Conservation (phyloP, 306 rosid species). For the Canavalia ensiformis region DNA sequence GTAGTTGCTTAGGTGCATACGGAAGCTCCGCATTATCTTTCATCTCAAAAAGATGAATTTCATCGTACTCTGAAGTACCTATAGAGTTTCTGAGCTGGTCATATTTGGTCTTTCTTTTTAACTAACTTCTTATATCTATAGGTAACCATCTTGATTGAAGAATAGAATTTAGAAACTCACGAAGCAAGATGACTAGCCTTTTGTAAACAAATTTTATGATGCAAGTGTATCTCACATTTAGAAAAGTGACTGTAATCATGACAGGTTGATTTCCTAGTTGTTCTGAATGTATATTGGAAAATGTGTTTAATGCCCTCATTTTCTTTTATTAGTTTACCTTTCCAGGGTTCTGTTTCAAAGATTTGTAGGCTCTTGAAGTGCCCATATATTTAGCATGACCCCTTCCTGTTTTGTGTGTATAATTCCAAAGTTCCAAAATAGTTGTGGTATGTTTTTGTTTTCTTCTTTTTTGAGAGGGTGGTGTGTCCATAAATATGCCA, state of each 20-base stretch:
- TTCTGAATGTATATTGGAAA: background rate
- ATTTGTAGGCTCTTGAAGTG: background rate
- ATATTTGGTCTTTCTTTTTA: conserved; percentile 4
- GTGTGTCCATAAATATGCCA: background rate
- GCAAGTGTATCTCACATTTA: background rate
- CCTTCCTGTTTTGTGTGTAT: conserved; percentile 4
- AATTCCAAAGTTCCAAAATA: conserved; percentile 1
- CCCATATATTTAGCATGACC: background rate
- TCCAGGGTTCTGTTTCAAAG: background rate
- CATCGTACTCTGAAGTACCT: background rate
- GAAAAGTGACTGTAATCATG: background rate
- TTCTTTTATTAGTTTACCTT: background rate
- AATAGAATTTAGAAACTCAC: conserved; percentile 1
- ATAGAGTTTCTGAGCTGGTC: background rate
- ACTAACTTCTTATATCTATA: background rate
- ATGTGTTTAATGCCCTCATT: background rate
- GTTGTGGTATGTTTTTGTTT: background rate
- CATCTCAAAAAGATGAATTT: background rate
- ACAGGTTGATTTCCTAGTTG: background rate
- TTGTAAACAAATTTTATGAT: background rate
- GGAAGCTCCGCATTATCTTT: background rate
- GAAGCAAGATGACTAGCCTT: conserved; percentile 3
- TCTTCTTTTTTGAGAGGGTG: background rate
- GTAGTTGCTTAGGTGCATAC: background rate
- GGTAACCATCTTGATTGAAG: conserved; percentile 1